Base-by-base conservation (phyloP, 768 basidiomycete genomes). In the Strobilomyces dryophilus region DNA sequence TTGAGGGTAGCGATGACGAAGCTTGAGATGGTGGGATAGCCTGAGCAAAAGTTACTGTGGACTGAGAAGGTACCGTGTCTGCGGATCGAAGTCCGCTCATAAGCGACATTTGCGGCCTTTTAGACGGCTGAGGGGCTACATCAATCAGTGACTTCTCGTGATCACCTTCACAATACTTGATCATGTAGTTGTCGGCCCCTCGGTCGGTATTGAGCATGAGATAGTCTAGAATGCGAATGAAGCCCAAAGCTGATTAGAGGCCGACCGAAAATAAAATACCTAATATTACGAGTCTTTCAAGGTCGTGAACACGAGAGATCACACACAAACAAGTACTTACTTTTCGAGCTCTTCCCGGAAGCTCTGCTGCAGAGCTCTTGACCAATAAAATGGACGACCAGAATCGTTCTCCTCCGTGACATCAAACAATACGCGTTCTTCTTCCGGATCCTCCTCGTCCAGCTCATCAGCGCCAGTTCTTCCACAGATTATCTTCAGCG, bases 161-260 rank as follows among this genome's bases (percentile, higher is more conserved):
- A 37, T 82, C 83, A 41, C 80, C 85, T 70, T 89, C 87, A 65
- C 91, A 92, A 65, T 85, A 90, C 67, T 90, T 92, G 71, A 93
- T 87, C 91, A 93, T 93, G 69, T 89, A 93, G 67, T 92, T 92
- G 73, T 92, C 91, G 1, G 89, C 85, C 17, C 83, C 69, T 47
- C 92, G 83, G 65, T 93, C 92, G 18, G 93, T 95, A 67, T 94
- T 95, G 48, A 92, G 82, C 87, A 95, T 95, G 41, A 95, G 76
- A 70, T 88, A 92, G 70, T 95, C 92, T 89, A 56, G 21, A 52
- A 1, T 20, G 9, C 11, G 17, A 39, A 53, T 58, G 53, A 57
- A 54, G 5, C 18, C 18, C 37, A 36, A 15, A 18, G 29, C 54
- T 27, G 47, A 29, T 21, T 18, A 29, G 18, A 42, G 50, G 21